phyloP scores from a whole-genome alignment of 169 alveolate species.

The Prorocentrum cordatum region DNA sequence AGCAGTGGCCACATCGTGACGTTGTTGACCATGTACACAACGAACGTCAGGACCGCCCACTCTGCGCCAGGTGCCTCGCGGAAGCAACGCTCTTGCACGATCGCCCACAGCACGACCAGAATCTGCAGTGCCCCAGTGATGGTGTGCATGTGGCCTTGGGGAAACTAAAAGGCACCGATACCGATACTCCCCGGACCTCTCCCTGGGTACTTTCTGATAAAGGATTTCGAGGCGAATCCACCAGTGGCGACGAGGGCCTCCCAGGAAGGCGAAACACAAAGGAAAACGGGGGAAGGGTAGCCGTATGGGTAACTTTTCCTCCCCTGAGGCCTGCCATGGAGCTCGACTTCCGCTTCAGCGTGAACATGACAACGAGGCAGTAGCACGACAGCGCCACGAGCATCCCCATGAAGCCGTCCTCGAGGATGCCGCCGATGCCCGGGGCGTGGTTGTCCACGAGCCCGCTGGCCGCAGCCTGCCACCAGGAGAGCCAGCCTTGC shows the following conservation, averaged over 20 bases:
- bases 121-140: conserved; percentile 64
- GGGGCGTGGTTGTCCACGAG: conserved; percentile 37
- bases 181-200: neutral
- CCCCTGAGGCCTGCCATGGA: neutral
- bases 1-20: conserved; percentile 70
- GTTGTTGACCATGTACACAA: conserved; percentile 60
- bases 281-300: neutral
- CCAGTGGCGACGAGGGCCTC: neutral
- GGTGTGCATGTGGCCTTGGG: too few species aligned
- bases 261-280: neutral
- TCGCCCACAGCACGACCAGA: conserved; percentile 48
- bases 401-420: conserved; percentile 14
- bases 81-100: conserved; percentile 46
- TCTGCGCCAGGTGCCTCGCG: conserved; percentile 41
- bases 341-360: conserved; percentile 53
- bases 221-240: neutral
- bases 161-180: too few species aligned
- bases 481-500: too few species aligned
- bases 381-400: neutral
- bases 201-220: neutral
- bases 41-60: conserved; percentile 49
- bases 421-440: neutral
- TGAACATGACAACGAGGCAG: conserved; percentile 30
- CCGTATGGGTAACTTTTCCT: too few species aligned
- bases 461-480: too few species aligned